Evolutionary conservation across 345 rosid species (phyloP).

Genomic region (Pugionium cornutum): DNA sequence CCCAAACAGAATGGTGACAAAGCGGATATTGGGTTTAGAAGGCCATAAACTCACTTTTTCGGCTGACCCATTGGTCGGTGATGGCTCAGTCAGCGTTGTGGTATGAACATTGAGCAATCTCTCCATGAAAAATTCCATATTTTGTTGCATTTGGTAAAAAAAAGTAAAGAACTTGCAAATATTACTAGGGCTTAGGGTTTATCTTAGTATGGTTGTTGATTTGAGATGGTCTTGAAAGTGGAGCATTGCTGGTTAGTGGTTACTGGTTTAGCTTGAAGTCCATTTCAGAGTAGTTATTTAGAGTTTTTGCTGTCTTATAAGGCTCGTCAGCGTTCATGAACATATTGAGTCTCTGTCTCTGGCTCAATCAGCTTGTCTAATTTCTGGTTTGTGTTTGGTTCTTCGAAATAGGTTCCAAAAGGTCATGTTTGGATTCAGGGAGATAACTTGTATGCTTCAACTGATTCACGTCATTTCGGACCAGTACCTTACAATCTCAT

Average conservation of each 20-base stretch:
- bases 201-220: constrained; percentile 2
- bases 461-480: constrained; percentile 73
- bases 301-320: neutral
- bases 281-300: neutral
- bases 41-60: constrained; percentile 66
- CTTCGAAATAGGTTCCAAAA: constrained; percentile 58
- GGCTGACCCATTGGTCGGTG: constrained; percentile 44
- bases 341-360: no score
- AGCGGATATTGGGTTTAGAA: constrained; percentile 67
- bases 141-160: no score
- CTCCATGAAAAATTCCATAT: neutral
- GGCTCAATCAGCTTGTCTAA: neutral
- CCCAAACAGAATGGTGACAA: constrained; percentile 59
- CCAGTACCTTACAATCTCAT: constrained; percentile 80
- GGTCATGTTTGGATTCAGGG: constrained; percentile 96
- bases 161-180: no score
- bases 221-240: constrained; percentile 12
- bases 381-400: constrained; percentile 1
- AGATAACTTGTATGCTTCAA: constrained; percentile 73
- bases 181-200: neutral
- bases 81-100: constrained; percentile 39
- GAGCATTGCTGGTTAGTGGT: neutral
- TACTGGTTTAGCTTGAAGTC: neutral
- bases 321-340: neutral
- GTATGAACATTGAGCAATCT: constrained; percentile 33